Conservation (phyloP, 495 filamentous ascomycete genomes). For the Talaromyces stipitatus region DNA sequence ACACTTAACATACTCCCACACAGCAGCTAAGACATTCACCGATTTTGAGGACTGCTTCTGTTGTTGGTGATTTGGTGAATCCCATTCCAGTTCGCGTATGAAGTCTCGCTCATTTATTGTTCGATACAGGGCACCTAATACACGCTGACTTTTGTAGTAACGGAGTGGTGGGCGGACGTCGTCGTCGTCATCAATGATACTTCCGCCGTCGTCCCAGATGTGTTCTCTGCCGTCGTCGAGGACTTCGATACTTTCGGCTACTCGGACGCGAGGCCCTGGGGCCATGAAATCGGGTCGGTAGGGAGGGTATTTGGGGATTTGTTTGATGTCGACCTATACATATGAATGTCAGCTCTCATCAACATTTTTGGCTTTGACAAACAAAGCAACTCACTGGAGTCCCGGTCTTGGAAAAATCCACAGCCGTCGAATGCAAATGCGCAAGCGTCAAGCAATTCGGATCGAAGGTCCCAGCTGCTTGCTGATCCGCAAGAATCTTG, state of each 20-base stretch:
- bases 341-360: neutral
- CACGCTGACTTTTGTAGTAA: slow-evolving; percentile 63
- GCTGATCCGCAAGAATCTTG: slow-evolving; percentile 58
- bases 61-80: slow-evolving; percentile 1
- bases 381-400: slow-evolving; percentile 43
- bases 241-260: slow-evolving; percentile 39
- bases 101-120: slow-evolving; percentile 67
- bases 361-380: neutral
- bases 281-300: slow-evolving; percentile 59
- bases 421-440: slow-evolving; percentile 64
- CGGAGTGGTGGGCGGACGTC: slow-evolving; percentile 25
- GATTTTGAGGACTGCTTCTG: neutral
- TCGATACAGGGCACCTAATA: slow-evolving; percentile 66
- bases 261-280: slow-evolving; percentile 49
- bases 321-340: slow-evolving; percentile 29
- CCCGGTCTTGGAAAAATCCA: slow-evolving; percentile 80
- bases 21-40: slow-evolving; percentile 5
- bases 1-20: slow-evolving; percentile 32
- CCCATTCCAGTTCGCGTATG: slow-evolving; percentile 45
- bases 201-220: slow-evolving; percentile 1
- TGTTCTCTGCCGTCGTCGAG: slow-evolving; percentile 23
- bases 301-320: slow-evolving; percentile 31
- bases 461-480: slow-evolving; percentile 45
- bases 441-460: slow-evolving; percentile 55
- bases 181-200: slow-evolving; percentile 45